A percentile compares a stretch with the other conserved stretches of the same genome.
These are phyloP conservation scores for Trichoderma sp. DNA, from an alignment of 2,329 filamentous ascomycete species.

Conservation along the genomic window DNA sequence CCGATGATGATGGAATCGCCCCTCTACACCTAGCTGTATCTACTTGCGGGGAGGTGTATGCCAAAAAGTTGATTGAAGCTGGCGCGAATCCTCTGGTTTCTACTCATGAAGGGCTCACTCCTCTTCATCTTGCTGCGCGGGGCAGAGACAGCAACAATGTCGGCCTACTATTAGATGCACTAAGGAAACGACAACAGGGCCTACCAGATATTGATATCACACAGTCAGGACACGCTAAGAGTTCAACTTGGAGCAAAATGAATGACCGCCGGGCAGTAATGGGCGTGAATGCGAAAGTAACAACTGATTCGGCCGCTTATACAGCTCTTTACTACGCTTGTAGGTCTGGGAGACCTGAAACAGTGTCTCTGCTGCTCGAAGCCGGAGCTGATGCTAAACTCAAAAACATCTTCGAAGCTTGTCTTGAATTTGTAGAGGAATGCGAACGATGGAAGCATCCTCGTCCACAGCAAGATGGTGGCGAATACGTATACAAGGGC, in stretches of 20 bases:
- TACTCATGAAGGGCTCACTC: conserved; percentile 38
- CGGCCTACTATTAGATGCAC: conserved; percentile 29
- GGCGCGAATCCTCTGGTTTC: conserved; percentile 37
- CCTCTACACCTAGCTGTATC: conserved; percentile 31
- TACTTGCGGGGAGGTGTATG: conserved; percentile 25
- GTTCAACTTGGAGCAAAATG: background rate
- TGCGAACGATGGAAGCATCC: background rate
- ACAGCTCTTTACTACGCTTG: conserved; percentile 30
- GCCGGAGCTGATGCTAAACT: conserved; percentile 24
- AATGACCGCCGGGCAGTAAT: background rate
- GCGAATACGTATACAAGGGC: background rate
- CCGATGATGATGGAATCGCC: conserved; percentile 23
- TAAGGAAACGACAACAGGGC: background rate
- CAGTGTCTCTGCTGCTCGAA: conserved; percentile 27
- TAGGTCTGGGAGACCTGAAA: conserved; percentile 26
- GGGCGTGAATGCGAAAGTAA: background rate
- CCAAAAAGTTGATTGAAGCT: conserved; percentile 36
- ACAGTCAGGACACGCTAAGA: background rate
- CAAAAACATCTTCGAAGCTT: conserved; percentile 14
- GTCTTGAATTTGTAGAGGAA: conserved; percentile 23
- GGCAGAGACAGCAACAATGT: conserved; percentile 36
- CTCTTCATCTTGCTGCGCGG: conserved; percentile 43
- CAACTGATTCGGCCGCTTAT: accelerated
- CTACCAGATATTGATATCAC: background rate
- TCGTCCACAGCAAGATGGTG: too few relatives aligned